These are phyloP conservation scores for Fusarium coicis DNA, from an alignment of 2,329 filamentous ascomycete genomes.

Conservation along the genomic window DNA sequence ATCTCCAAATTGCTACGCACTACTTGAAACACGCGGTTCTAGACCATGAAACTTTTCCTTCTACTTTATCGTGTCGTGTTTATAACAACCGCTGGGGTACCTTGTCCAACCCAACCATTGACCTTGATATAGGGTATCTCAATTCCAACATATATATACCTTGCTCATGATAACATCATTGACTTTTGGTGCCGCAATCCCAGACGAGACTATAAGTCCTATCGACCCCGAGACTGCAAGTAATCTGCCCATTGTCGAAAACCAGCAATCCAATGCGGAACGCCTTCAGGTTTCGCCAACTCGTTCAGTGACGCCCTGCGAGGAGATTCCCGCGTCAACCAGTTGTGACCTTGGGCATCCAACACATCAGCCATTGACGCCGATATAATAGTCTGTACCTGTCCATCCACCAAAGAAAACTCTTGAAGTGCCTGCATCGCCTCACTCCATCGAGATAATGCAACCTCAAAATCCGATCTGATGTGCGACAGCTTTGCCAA, in stretches of 20 bases:
- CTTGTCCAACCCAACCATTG: background rate
- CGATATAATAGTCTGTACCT: conserved; percentile 32
- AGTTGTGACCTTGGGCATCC: conserved; percentile 36
- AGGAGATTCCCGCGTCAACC: conserved; percentile 35
- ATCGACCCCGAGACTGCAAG: conserved; percentile 22
- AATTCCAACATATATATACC: conserved; percentile 9
- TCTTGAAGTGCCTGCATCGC: conserved; percentile 37
- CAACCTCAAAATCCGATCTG: conserved; percentile 28
- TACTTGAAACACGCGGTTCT: conserved; percentile 27
- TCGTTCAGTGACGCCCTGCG: conserved; percentile 29
- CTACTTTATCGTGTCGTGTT: background rate
- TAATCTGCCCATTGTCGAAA: conserved; percentile 35
- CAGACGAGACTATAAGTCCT: conserved; percentile 8
- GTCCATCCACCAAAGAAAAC: conserved; percentile 31
- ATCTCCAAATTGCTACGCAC: conserved; percentile 4
- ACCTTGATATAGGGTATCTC: conserved; percentile 28
- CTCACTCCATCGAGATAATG: conserved; percentile 34
- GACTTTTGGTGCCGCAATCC: background rate
- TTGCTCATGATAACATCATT: background rate
- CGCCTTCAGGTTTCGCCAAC: conserved; percentile 34
- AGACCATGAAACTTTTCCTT: conserved; percentile 14
- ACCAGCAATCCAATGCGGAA: conserved; percentile 36
- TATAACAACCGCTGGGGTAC: background rate
- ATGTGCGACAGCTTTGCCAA: conserved; percentile 34
- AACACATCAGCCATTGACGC: conserved; percentile 34